These are phyloP conservation scores for Rhypophila decipiens DNA, from an alignment of 495 filamentous ascomycete genomes.

Conservation along the genomic window DNA sequence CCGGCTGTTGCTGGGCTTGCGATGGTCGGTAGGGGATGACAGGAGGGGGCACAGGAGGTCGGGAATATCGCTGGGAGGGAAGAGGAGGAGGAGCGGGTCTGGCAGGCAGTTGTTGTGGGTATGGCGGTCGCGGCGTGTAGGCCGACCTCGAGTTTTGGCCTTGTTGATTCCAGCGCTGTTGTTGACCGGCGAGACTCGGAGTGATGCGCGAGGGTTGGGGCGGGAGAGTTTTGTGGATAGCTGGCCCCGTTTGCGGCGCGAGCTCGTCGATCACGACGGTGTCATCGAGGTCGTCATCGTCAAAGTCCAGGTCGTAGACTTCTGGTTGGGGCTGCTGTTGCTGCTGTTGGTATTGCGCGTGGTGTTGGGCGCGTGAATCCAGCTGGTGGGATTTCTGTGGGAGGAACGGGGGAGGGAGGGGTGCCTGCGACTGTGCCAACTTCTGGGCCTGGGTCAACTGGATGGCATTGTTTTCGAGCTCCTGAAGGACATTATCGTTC, in stretches of 20 bases:
- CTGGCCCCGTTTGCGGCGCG: conserved; percentile 5
- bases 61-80: conserved; percentile 20
- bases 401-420: not conserved
- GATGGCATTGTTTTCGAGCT: conserved; percentile 44
- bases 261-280: conserved; percentile 23
- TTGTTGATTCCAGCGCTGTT: conserved; percentile 16
- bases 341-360: not conserved
- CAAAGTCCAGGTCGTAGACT: not conserved
- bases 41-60: no score
- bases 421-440: conserved; percentile 17
- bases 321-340: not conserved
- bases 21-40: conserved; percentile 14
- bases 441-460: conserved; percentile 39
- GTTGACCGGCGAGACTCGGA: conserved; percentile 12
- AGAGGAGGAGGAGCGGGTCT: conserved; percentile 10
- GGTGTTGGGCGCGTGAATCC: conserved; percentile 4
- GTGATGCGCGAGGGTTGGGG: conserved; percentile 8
- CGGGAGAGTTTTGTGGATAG: conserved; percentile 6
- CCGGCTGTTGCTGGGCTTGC: conserved; percentile 19
- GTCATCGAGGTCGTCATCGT: conserved; percentile 24
- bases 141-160: conserved; percentile 1
- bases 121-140: conserved; percentile 10
- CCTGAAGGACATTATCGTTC: conserved; percentile 34
- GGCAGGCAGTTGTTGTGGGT: not conserved
- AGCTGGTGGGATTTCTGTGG: not conserved